Conservation (phyloP, 495 filamentous ascomycete genomes). For the Lepidopterella palustris region DNA sequence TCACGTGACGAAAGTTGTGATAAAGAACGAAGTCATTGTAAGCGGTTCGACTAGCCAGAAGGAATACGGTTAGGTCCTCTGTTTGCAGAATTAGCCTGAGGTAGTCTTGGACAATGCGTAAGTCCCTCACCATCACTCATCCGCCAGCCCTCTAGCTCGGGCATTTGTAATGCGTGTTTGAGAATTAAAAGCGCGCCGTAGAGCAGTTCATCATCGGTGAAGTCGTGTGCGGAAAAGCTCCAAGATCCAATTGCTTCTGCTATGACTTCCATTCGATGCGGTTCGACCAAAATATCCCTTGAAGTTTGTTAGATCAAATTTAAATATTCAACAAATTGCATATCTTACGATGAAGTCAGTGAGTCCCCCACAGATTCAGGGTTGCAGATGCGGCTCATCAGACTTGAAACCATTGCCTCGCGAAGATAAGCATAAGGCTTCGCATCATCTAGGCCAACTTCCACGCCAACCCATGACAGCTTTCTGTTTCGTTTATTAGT, state of each 20-base stretch:
- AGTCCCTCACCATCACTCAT: slow-evolving; percentile 57
- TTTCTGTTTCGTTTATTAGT: slow-evolving; percentile 65
- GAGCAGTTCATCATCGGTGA: slow-evolving; percentile 80
- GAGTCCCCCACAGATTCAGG: slow-evolving; percentile 53
- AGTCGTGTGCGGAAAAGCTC: slow-evolving; percentile 84
- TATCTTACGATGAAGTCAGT: slow-evolving; percentile 42
- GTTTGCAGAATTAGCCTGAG: slow-evolving; percentile 1
- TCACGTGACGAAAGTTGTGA: slow-evolving; percentile 96
- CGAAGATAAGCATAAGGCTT: slow-evolving; percentile 85
- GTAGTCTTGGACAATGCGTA: not conserved
- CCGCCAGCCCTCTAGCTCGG: slow-evolving; percentile 72
- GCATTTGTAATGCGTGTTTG: slow-evolving; percentile 77
- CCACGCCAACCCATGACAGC: slow-evolving; percentile 90
- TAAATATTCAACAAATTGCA: slow-evolving; percentile 9
- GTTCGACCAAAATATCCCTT: slow-evolving; percentile 44
- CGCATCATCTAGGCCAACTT: slow-evolving; percentile 74
- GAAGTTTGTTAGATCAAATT: not conserved
- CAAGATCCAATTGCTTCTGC: slow-evolving; percentile 68
- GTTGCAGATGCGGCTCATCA: slow-evolving; percentile 89
- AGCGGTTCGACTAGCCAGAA: slow-evolving; percentile 74
- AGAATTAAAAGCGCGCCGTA: slow-evolving; percentile 76
- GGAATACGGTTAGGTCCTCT: slow-evolving; percentile 66
- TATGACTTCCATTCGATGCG: slow-evolving; percentile 55
- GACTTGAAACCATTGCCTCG: slow-evolving; percentile 80
- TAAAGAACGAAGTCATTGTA: slow-evolving; percentile 97